Base-by-base conservation (phyloP, 2,329 filamentous ascomycete genomes). In the Curvularia sp. region DNA sequence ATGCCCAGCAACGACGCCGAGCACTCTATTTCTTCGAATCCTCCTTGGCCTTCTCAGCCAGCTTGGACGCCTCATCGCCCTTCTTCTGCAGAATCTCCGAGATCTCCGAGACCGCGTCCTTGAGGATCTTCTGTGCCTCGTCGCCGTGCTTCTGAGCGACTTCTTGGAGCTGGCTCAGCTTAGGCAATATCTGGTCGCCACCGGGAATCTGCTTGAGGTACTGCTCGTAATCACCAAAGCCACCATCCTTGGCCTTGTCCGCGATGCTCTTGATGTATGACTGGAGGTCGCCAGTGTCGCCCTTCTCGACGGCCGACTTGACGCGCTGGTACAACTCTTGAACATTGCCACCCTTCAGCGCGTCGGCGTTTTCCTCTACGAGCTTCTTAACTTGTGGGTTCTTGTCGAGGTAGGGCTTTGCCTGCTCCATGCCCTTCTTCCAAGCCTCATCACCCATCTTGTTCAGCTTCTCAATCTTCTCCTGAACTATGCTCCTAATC, bases 371-470 rank as follows among this genome's bases (percentile, higher is more conserved):
- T 70, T 89, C 81, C 79, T 91, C 88, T 1, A 93, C 73, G 0
- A 92, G 75, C 76, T 91, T 82, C 81, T 91, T 92, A 58, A 91
- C 78, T 78, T 90, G 81, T n/a, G 89, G 89, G 76, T 86, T 90
- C 82, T 92, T 92, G 66, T 92, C 89, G 0, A 93, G 82, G 58
- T 87, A 85, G 0, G 89, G 89, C 80, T 90, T 87, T 35, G 86
- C 87, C 76, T 91, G 82, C 77, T 92, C 87, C 47, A 90, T 71
- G 0, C 86, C 88, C 79, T 91, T 89, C 64, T 87, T 81, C 88
- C 88, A 93, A 0, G 87, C 86, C 75, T 92, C 83, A 41, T 92
- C 88, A 22, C 88, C 89, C 1, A 91, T 77, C 75, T 88, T 84
- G 77, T 85, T 83, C 31, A 92, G 70, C 74, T 89, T 82, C 71